Evolutionary conservation across 2,329 filamentous ascomycete species (phyloP), one percentile per base, ranked within the genome.

Genomic region (Colletotrichum cereale): DNA sequence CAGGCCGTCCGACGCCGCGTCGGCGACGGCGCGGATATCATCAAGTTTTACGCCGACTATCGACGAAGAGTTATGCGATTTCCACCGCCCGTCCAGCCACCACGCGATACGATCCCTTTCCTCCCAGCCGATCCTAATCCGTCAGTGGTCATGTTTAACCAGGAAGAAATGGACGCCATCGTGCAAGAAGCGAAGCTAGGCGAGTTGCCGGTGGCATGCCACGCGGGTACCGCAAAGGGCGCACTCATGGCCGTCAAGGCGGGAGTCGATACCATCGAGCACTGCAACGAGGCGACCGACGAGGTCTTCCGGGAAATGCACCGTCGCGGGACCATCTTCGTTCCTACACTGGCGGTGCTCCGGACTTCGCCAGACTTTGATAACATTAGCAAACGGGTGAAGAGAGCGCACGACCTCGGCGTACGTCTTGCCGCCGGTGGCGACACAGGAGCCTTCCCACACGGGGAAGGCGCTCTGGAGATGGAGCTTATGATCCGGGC

Each of bases 31-130:
- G 86, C 85, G 0, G 86, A 88, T 70, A 71, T 87, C 24, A 81
- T 87, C 78, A 87, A 87, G 77, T 84, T 87, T 75, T 87, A 85
- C 69, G 85, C 83, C 21, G 86, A 87, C 73, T 86, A 86, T 74
- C 78, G 84, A 3, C 80, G 84, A 34, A 79, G 82, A 62, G 77
- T 81, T 1, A 80, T 86, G 79, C 80, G 84, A 4, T 86, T 81
- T 55, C 85, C 84, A 5, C 76, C 73, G 66, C 77, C 79, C 64
- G 47, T 66, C 0, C 60, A 40, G 26, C 66, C 66, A 4, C 42
- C 40, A 21, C 42, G 42, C 4, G 64, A 62, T 36, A 40, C 44
- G 16, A 61, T 61, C 21, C 78, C 61, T 63, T 83, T 83, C 61
- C 80, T 52, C 6, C 66, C 66, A 2, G 53, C 65, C 26, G 77